A percentile compares a stretch with the other conserved stretches of the same genome.
Evolutionary conservation across 306 rosid species (phyloP).

Genomic region (Vigna mungo): DNA sequence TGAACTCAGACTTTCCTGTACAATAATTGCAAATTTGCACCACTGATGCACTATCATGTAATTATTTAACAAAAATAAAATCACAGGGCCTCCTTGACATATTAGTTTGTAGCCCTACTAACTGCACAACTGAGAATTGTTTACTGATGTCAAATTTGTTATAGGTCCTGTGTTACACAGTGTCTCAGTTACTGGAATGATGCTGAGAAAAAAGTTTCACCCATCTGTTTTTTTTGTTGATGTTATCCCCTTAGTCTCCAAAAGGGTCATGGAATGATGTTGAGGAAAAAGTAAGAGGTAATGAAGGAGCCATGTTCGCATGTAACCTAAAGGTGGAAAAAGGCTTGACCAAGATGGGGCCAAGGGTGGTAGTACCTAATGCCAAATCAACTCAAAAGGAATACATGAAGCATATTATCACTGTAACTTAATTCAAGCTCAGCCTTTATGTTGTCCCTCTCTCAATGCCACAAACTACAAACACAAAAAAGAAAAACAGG

Average conservation of each 20-base stretch:
- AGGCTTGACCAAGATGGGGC: slow-evolving; percentile 61
- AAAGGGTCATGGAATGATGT: slow-evolving; percentile 50
- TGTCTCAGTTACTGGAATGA: not conserved
- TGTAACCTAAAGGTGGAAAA: slow-evolving; percentile 77
- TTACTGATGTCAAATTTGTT: slow-evolving; percentile 4
- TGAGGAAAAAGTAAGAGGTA: slow-evolving; percentile 49
- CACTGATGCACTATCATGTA: not conserved
- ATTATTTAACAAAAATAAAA: not conserved
- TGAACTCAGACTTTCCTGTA: too few species aligned
- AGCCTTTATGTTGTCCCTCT: slow-evolving; percentile 43
- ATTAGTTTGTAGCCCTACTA: not conserved
- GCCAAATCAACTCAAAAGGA: slow-evolving; percentile 45
- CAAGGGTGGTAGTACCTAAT: slow-evolving; percentile 58
- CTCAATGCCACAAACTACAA: slow-evolving; percentile 34
- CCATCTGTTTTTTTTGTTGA: slow-evolving; percentile 45
- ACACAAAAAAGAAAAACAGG: not conserved
- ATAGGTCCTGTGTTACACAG: not conserved
- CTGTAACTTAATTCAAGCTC: slow-evolving; percentile 40
- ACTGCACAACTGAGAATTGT: not conserved
- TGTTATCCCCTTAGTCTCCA: slow-evolving; percentile 53
- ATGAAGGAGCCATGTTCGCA: slow-evolving; percentile 69
- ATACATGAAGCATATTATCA: slow-evolving; percentile 39
- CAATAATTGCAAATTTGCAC: too few species aligned
- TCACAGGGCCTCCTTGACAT: not conserved
- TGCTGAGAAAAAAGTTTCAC: too few species aligned